Conservation (phyloP, 2,329 filamentous ascomycete genomes). For the Lithohypha guttulata region DNA sequence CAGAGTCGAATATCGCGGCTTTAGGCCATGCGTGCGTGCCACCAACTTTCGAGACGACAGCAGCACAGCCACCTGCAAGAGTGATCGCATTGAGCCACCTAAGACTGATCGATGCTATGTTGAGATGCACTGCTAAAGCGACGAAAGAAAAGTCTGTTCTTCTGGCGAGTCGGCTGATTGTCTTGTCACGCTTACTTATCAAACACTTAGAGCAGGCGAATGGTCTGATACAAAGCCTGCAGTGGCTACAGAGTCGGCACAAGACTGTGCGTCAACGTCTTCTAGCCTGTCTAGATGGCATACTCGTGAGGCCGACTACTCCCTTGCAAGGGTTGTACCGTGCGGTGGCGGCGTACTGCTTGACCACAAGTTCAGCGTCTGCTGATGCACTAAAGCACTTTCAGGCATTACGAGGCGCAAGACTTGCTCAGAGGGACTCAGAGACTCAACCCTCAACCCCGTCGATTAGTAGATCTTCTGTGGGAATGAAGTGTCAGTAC, state of each 20-base stretch:
- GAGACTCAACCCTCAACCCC: constrained; percentile 52
- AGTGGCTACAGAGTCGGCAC: constrained; percentile 54
- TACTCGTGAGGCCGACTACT: constrained; percentile 35
- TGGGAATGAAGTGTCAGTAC: constrained; percentile 57
- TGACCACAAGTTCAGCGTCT: constrained; percentile 69
- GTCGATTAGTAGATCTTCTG: constrained; percentile 37
- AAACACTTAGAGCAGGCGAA: constrained; percentile 55
- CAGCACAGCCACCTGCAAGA: constrained; percentile 6
- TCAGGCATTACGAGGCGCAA: constrained; percentile 58
- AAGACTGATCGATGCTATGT: constrained; percentile 36
- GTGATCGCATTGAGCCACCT: constrained; percentile 37
- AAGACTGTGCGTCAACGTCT: constrained; percentile 52
- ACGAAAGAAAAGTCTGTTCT: constrained; percentile 40
- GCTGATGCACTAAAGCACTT: constrained; percentile 72
- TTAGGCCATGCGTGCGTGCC: constrained; percentile 73
- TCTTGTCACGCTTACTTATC: constrained; percentile 63
- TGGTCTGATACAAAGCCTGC: constrained; percentile 43
- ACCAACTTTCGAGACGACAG: constrained; percentile 9
- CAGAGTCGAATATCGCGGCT: constrained; percentile 58
- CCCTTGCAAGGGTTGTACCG: constrained; percentile 49
- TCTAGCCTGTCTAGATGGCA: constrained; percentile 52
- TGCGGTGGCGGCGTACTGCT: constrained; percentile 68
- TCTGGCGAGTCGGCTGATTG: constrained; percentile 58
- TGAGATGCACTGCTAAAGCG: constrained; percentile 44
- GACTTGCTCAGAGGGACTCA: constrained; percentile 22